Evolutionary conservation across 306 rosid species (phyloP).

Genomic region (Hylodesmum podocarpum): DNA sequence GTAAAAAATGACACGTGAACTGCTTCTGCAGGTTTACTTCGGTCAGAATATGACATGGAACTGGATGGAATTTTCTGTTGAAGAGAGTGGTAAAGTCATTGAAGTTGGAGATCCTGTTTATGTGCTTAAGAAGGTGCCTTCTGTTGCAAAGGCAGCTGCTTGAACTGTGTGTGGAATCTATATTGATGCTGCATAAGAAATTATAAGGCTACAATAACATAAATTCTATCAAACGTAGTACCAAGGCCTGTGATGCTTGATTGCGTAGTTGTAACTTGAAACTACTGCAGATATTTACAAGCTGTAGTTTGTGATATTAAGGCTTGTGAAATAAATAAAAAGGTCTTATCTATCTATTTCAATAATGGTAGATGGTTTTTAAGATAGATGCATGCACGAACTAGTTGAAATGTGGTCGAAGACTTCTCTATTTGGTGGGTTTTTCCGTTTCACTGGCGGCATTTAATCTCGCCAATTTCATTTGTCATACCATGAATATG

Average conservation of each 20-base stretch:
- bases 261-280: slow-evolving; percentile 18
- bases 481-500: too few species aligned
- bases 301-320: background rate
- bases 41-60: slow-evolving; percentile 87
- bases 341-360: background rate
- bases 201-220: background rate
- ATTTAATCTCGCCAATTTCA: too few species aligned
- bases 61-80: slow-evolving; percentile 44
- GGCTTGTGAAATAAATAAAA: background rate
- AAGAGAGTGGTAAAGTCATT: slow-evolving; percentile 49
- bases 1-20: slow-evolving; percentile 3
- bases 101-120: slow-evolving; percentile 64
- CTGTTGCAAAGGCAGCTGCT: slow-evolving; percentile 67
- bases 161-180: slow-evolving; percentile 38
- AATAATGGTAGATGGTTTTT: background rate
- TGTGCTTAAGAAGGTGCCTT: slow-evolving; percentile 53
- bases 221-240: background rate
- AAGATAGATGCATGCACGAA: background rate
- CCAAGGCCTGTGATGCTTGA: background rate
- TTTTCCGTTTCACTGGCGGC: too few species aligned
- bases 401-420: background rate
- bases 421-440: too few species aligned
- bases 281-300: background rate
- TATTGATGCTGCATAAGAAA: background rate
- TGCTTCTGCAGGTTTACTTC: slow-evolving; percentile 67